These are phyloP conservation scores for Parastagonospora nodorum DNA, from an alignment of 2,329 filamentous ascomycete species.

Conservation along the genomic window DNA sequence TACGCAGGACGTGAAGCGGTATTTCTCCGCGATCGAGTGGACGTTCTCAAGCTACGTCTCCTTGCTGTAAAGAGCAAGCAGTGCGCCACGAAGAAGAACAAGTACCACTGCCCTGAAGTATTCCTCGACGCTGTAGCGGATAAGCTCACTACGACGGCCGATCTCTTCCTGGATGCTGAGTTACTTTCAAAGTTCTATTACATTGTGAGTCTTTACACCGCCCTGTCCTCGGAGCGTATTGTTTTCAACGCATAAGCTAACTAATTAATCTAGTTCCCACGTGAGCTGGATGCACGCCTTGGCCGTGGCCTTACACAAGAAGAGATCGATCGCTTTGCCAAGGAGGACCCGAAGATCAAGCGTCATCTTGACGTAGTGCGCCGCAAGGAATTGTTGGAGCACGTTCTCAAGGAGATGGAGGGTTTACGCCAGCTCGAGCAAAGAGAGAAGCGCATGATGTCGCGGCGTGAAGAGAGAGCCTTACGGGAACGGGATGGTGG, in stretches of 20 bases:
- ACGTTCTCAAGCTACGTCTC: slow-evolving; percentile 88
- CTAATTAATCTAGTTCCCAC: slow-evolving; percentile 66
- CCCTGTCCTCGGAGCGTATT: no score
- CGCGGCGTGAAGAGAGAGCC: slow-evolving; percentile 24
- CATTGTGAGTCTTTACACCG: slow-evolving; percentile 55
- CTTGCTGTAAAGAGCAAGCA: slow-evolving; percentile 88
- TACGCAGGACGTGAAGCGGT: slow-evolving; percentile 81
- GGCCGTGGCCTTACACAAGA: slow-evolving; percentile 77
- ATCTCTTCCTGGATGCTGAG: slow-evolving; percentile 97
- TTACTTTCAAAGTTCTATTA: slow-evolving; percentile 97
- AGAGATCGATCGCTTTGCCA: slow-evolving; percentile 85
- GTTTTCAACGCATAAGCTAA: background rate
- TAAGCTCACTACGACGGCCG: slow-evolving; percentile 91
- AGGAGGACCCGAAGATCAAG: slow-evolving; percentile 88
- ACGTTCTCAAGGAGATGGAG: slow-evolving; percentile 96
- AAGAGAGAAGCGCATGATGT: slow-evolving; percentile 62
- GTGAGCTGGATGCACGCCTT: slow-evolving; percentile 85
- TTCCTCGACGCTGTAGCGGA: slow-evolving; percentile 97
- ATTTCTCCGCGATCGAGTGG: slow-evolving; percentile 89
- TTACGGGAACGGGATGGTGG: slow-evolving; percentile 26
- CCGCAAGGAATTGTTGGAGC: slow-evolving; percentile 88
- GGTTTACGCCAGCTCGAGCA: slow-evolving; percentile 83
- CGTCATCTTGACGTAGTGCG: slow-evolving; percentile 90
- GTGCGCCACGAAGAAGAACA: slow-evolving; percentile 81
- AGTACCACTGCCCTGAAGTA: slow-evolving; percentile 95